Base-by-base conservation (phyloP, 1,139 yeast genomes). In the Trichomonascaceae sp. region DNA sequence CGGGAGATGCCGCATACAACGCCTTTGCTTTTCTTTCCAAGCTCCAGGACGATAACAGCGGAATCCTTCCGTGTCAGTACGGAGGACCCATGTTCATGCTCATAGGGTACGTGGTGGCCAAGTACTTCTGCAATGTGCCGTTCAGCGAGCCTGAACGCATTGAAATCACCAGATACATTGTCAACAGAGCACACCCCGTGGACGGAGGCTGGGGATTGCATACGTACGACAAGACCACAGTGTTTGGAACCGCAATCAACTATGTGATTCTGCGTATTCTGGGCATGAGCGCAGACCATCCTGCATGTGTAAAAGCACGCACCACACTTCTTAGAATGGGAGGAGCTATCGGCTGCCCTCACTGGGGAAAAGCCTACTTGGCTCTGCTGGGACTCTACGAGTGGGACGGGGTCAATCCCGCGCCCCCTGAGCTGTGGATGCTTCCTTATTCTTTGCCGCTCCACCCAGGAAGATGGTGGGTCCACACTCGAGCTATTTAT, bases 191-290 rank as follows among this genome's bases (percentile, higher is more conserved):
- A 0, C 95, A 89, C 52, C 97, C 96, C 0, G 94, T 85, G 0
- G 99, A 92, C 57, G 99, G 99, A n/a, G 99, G 98, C 1, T 92
- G 99, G 98, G 98, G 97, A 0, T 65, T 92, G 33, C 97, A 89
- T 52, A 72, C 85, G 3, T 76, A 73, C 32, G 98, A 89, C 51
- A 89, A 87, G 53, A 77, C 93, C 5, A 92, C 98, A 0, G 92
- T 92, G 45, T 87, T 85, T 54, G 98, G 99, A 4, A 92, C 99
- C 1, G 67, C 85, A 1, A 71, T 89, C 50, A 85, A 85, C 57
- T 92, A 92, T 54, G 77, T 89, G 5, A 62, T 65, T 20, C 64
- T 89, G 38, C 66, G 99, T 40, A 57, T 92, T 6, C 55, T 89
- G 37, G 98, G 98, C 0, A 51, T 92, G 48, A 59, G 70, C 1